phyloP scores from a whole-genome alignment of 768 basidiomycete species.

The Mycena galericulata region DNA sequence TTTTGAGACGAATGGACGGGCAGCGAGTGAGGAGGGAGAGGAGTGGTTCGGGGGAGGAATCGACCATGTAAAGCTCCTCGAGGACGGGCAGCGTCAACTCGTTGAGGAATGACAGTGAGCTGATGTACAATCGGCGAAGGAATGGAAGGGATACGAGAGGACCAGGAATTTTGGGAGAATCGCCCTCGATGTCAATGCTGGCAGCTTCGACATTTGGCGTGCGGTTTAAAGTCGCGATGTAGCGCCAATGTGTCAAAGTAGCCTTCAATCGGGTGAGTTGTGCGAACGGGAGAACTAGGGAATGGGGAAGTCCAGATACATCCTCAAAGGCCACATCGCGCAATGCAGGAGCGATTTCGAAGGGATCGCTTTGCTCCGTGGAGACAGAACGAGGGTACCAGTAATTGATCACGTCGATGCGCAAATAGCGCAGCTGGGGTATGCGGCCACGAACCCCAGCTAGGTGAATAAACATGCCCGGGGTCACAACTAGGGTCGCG shows the following conservation, averaged over 20 bases:
- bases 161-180: no score
- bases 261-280: conserved; percentile 15
- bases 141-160: not conserved
- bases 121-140: conserved; percentile 19
- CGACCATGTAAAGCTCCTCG: conserved; percentile 6
- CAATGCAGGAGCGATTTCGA: conserved; percentile 22
- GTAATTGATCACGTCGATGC: conserved; percentile 5
- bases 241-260: accelerated
- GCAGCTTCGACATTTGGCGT: conserved; percentile 10
- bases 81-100: not conserved
- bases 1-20: not conserved
- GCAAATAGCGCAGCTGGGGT: conserved; percentile 11
- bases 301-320: not conserved
- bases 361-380: not conserved
- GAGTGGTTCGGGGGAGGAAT: not conserved
- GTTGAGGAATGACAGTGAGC: not conserved
- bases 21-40: not conserved
- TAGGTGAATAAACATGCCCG: not conserved
- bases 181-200: not conserved
- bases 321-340: conserved; percentile 17
- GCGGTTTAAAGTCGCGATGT: not conserved
- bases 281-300: not conserved
- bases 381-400: not conserved
- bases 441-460: not conserved
- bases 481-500: not conserved